Conservation (phyloP, 2,329 filamentous ascomycete genomes). For the Fusarium anthophilum region DNA sequence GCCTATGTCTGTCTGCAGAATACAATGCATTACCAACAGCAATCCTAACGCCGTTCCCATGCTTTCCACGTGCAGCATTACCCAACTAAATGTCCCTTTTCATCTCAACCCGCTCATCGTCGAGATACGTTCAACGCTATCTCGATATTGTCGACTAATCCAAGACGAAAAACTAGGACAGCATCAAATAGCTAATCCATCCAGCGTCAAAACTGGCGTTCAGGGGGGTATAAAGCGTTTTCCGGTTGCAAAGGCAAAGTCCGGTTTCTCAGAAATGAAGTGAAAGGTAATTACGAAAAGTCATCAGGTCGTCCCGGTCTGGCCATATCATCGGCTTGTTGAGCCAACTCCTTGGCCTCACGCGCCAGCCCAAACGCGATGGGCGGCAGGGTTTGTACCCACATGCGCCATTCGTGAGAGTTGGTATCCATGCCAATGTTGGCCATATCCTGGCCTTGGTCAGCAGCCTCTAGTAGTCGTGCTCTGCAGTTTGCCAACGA, state of each 20-base stretch:
- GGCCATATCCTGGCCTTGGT: constrained; percentile 68
- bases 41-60: constrained; percentile 42
- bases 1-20: constrained; percentile 25
- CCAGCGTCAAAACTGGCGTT: constrained; percentile 26
- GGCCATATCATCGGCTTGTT: constrained; percentile 53
- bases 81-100: constrained; percentile 34
- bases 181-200: constrained; percentile 11
- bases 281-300: constrained; percentile 53
- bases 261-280: constrained; percentile 20
- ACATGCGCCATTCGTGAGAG: constrained; percentile 67
- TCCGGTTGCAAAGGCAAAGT: constrained; percentile 13
- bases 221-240: constrained; percentile 36
- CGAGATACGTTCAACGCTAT: constrained; percentile 22
- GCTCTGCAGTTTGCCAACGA: constrained; percentile 71
- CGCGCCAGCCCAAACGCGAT: constrained; percentile 88
- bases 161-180: constrained; percentile 27
- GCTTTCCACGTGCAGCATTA: constrained; percentile 40
- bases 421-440: constrained; percentile 58
- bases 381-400: constrained; percentile 78
- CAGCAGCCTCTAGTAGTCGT: constrained; percentile 70
- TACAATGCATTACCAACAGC: constrained; percentile 34
- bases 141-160: constrained; percentile 21
- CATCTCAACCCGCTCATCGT: constrained; percentile 18
- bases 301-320: constrained; percentile 51
- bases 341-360: constrained; percentile 77